These are phyloP conservation scores for Phytophthora pistaciae DNA, from an alignment of 352 stramenopile species.

Conservation along the genomic window DNA sequence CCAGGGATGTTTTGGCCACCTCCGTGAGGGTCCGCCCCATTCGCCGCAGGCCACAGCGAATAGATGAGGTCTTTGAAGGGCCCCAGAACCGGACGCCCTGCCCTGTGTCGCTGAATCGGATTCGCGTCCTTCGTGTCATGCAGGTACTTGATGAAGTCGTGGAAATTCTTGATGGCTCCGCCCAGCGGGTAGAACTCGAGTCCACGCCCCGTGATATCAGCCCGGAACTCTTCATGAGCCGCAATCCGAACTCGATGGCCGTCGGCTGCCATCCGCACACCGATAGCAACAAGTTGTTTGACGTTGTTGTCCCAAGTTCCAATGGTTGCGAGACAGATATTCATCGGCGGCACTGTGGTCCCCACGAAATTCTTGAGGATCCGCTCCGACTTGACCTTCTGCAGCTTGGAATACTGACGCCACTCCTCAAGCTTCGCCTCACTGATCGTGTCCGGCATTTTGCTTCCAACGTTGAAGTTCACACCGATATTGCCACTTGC, in stretches of 20 bases:
- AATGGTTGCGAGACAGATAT: slow-evolving; percentile 52
- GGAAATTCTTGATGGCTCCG: slow-evolving; percentile 36
- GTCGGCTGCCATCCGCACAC: slow-evolving; percentile 58
- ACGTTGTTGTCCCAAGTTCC: slow-evolving; percentile 67
- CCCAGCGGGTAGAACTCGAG: slow-evolving; percentile 63
- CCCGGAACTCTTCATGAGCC: slow-evolving; percentile 70
- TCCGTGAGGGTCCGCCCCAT: slow-evolving; percentile 37
- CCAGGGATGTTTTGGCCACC: slow-evolving; percentile 37
- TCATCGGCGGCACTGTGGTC: slow-evolving; percentile 42
- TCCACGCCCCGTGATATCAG: slow-evolving; percentile 51
- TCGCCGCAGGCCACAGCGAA: slow-evolving; percentile 45
- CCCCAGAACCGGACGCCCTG: slow-evolving; percentile 23
- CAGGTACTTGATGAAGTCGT: slow-evolving; percentile 49
- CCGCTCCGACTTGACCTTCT: slow-evolving; percentile 33
- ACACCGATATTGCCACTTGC: slow-evolving; percentile 38
- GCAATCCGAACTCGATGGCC: slow-evolving; percentile 89
- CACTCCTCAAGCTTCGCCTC: slow-evolving; percentile 30
- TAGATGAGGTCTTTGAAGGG: slow-evolving; percentile 45
- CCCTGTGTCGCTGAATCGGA: slow-evolving; percentile 36
- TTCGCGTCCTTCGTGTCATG: slow-evolving; percentile 40
- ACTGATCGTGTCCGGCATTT: slow-evolving; percentile 27
- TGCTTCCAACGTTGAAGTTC: slow-evolving; percentile 31
- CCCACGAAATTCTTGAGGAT: slow-evolving; percentile 27
- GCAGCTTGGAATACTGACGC: slow-evolving; percentile 32
- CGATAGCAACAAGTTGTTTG: slow-evolving; percentile 66